Conservation (phyloP, 1,284 basidiomycete species). For the Phellinidium pouzarii region DNA sequence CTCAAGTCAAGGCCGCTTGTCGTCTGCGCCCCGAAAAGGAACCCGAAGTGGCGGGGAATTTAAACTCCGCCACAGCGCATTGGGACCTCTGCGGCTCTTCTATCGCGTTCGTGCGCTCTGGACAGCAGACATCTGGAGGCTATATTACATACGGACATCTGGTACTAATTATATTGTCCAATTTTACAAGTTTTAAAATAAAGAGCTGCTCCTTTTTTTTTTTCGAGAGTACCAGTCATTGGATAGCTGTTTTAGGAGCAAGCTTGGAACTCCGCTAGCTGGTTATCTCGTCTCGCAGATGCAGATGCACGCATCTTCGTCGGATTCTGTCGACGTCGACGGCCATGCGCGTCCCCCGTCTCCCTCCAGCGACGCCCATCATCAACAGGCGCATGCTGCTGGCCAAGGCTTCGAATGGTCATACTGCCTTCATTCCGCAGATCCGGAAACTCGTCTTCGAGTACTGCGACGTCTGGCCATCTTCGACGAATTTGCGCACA, state of each 20-base stretch:
- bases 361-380: conserved; percentile 32
- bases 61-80: not conserved
- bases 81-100: too few species aligned
- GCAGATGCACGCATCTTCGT: too few species aligned
- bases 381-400: conserved; percentile 50
- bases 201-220: too few species aligned
- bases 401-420: conserved; percentile 63
- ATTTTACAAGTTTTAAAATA: too few species aligned
- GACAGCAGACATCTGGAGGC: too few species aligned
- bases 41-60: not conserved
- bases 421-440: conserved; percentile 61
- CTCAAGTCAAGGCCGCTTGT: not conserved
- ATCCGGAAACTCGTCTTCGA: conserved; percentile 80
- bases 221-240: too few species aligned
- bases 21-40: not conserved
- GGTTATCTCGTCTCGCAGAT: too few species aligned
- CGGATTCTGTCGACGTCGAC: not conserved
- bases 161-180: too few species aligned
- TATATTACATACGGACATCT: too few species aligned
- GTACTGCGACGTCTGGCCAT: conserved; percentile 75
- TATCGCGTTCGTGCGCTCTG: too few species aligned
- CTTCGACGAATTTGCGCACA: conserved; percentile 61
- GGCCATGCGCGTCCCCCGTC: conserved; percentile 33
- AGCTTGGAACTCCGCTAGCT: not conserved
- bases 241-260: not conserved